Base-by-base conservation (phyloP, 1,284 basidiomycete species). In the Ustilago tritici region DNA sequence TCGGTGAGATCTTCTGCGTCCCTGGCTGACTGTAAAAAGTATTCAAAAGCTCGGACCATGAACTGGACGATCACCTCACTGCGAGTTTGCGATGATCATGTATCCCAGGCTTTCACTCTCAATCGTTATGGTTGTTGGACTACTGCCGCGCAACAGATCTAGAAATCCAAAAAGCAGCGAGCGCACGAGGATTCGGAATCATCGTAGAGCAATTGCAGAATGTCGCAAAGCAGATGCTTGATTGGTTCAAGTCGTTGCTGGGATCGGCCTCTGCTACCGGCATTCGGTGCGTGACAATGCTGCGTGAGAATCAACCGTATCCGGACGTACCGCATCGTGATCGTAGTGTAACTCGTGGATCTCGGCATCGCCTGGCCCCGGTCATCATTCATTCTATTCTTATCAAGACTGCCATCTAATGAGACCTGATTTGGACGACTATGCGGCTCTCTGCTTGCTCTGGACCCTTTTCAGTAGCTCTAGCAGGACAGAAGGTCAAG, bases 221-320 rank as follows among this genome's bases (percentile, higher is more conserved):
- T 34, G 50, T 4, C 28, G 50, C 19, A 32, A 52, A 52, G 50
- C 50, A 31, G 50, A 28, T 19, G 46, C 17, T 36, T 50, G 47
- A 60, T 52, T 50, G 57, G 57, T 50, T 10, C 15, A 38, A 43
- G n/a, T 31, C 36, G 59, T 50, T 28, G 9, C 43, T 23, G 23
- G 23, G 23, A 23, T 50, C 36, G 59, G 50, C 41, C 32, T 50
- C 49, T 50, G 49, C 8, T 40, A 50, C 50, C 36, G 50, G 47
- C 41, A 32, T 61, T 53, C 59, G 36, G 12, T 41, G 59, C 43
- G 49, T 41, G 17, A 35, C 35, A 8, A 19, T 28, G 49, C 28
- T 19, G 43, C 17, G 3, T 8, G 43, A 19, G n/a, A 19, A 19
- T 19, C 17, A 7, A 19, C 23, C 43, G 4, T 7, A 19, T 23